Evolutionary conservation across 805 yeast genomes (phyloP), one percentile per base, ranked within the genome.

Genomic region (Peterozyma toletana): DNA sequence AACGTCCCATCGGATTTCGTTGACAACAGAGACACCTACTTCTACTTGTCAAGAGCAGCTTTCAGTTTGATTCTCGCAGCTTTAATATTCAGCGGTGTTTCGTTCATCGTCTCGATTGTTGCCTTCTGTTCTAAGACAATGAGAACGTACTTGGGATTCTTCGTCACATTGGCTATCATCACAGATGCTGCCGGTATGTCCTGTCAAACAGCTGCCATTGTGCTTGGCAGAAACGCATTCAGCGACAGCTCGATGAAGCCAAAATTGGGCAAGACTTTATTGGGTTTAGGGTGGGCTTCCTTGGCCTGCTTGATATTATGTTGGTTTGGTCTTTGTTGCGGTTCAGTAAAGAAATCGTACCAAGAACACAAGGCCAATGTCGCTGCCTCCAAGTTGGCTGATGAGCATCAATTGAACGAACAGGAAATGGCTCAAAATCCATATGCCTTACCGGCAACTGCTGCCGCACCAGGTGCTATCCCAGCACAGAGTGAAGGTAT

Each of bases 161-260:
- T 83, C 51, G 66, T 73, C 39, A 42, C 68, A 2, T 49, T 80
- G 41, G 86, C 77, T 30, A 59, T 75, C 38, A 44, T 84, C 41
- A 75, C 79, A 58, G 64, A 68, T 47, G 66, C 77, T 34, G 81
- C 82, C 40, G 86, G 83, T 43, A 83, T 84, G 38, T 67, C 86
- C 11, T 67, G 83, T 57, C 76, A 79, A 60, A 87, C 96, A 31
- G 93, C 95, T 2, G 85, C 77, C 37, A 62, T 74, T 48, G 95
- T 83, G n/a, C 58, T 85, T 67, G 93, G 86, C 39, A 81, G 72
- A 59, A 70, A 78, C 54, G 82, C 83, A 27, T 90, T 90, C 74
- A 56, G 61, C 35, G 58, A 66, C 47, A 74, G 61, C 29, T 71
- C 66, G 37, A 56, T 68, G 49, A 46, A 51, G 13, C 70, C 80